Percentiles rank a stretch among this genome's conserved stretches.
These are phyloP conservation scores for Emericellopsis terricola DNA, from an alignment of 495 filamentous ascomycete species.

Conservation along the genomic window DNA sequence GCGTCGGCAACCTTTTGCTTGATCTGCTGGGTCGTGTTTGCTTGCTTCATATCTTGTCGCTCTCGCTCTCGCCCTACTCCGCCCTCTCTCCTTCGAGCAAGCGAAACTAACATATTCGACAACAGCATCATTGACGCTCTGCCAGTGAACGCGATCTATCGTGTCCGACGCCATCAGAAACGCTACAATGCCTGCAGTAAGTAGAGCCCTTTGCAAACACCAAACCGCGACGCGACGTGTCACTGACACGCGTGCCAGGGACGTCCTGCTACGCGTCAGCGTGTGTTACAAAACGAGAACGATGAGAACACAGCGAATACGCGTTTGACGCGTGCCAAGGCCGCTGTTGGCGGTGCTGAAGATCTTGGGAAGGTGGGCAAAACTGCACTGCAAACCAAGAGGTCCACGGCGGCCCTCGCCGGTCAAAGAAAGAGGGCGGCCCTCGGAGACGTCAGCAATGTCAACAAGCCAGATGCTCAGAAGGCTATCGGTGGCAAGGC, in stretches of 20 bases:
- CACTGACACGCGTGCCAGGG: too few species aligned
- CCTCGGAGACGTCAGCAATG: conserved; percentile 90
- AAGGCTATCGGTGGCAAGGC: conserved; percentile 41
- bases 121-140: not conserved
- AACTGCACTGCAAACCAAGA: conserved; percentile 52
- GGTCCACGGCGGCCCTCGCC: conserved; percentile 32
- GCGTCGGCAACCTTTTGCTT: not conserved
- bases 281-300: conserved; percentile 73
- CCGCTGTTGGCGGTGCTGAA: conserved; percentile 49
- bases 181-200: not conserved
- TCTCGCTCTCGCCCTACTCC: not conserved
- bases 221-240: too few species aligned
- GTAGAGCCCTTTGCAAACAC: not conserved
- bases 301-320: conserved; percentile 71
- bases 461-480: conserved; percentile 63
- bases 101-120: not conserved
- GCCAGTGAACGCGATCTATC: not conserved
- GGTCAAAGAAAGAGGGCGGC: conserved; percentile 50
- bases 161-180: not conserved
- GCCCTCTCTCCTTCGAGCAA: not conserved
- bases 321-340: conserved; percentile 85
- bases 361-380: conserved; percentile 39
- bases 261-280: conserved; percentile 17
- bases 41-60: not conserved
- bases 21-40: too few species aligned